Evolutionary conservation across 1,139 yeast species (phyloP).

Genomic region (Suhomyces yuchorum): DNA sequence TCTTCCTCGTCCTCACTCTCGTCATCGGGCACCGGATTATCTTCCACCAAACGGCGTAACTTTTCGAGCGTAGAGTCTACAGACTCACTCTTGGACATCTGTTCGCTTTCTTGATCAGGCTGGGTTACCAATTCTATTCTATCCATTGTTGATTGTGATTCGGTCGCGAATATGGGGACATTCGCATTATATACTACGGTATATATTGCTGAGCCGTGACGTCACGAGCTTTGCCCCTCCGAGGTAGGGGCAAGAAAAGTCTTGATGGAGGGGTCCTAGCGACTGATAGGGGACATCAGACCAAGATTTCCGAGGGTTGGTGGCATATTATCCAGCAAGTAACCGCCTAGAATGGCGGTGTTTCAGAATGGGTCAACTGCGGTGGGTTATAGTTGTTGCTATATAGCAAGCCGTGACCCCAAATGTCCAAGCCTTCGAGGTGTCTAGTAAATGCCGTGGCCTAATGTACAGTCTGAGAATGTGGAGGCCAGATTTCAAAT

Average conservation of each 20-base stretch:
- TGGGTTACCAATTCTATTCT: constrained; percentile 23
- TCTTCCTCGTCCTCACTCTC: constrained; percentile 7
- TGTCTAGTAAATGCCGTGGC: not conserved
- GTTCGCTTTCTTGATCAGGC: constrained; percentile 13
- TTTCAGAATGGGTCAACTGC: not conserved
- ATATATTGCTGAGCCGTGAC: constrained; percentile 8
- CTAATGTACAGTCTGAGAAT: not conserved
- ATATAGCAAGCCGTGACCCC: not conserved
- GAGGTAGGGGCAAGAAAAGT: not conserved
- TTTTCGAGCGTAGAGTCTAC: constrained; percentile 18
- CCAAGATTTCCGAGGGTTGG: not conserved
- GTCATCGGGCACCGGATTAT: constrained; percentile 14
- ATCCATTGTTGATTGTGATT: constrained; percentile 10
- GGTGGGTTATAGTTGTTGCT: not conserved
- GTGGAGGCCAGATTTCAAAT: not conserved
- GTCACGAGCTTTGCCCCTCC: constrained; percentile 6
- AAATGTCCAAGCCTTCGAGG: not conserved
- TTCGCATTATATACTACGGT: constrained; percentile 3
- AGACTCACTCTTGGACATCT: constrained; percentile 10
- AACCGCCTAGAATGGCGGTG: not conserved
- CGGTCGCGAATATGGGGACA: not conserved
- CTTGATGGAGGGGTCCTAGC: not conserved
- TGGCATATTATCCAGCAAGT: not conserved
- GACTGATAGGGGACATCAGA: not conserved
- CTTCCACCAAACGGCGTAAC: constrained; percentile 18